Evolutionary conservation across 2,329 filamentous ascomycete species (phyloP), one percentile per base, ranked within the genome.

Genomic region (Fusarium sulawesiense): DNA sequence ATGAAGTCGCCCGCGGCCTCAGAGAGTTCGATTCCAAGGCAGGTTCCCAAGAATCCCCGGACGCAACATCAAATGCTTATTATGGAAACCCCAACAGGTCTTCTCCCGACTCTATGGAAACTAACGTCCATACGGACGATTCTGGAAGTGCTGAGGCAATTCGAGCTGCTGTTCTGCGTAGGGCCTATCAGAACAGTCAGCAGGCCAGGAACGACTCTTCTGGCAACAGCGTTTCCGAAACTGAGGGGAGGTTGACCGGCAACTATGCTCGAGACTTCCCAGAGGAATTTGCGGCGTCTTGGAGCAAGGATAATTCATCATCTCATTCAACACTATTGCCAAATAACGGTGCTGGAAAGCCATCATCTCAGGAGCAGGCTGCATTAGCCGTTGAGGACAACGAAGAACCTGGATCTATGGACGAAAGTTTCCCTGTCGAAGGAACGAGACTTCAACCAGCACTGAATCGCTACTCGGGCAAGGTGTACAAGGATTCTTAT

Each of bases 221-320:
- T 11, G 46, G 37, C 32, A 25, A 10, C 10, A 40, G 18, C n/a
- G 56, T 65, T 49, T 57, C 48, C 16, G 67, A 42, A 55, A 29
- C 42, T 21, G 51, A 64, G 20, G 44, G 60, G n/a, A 44, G 34
- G 12, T 60, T 87, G 50, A 85, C 83, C 11, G 85, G 85, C 6
- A 85, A 83, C 66, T 87, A 82, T 64, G 76, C 77, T 11, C 82
- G 81, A 32, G 86, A 87, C 72, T 87, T 87, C 61, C 84, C 85
- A 1, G 84, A 87, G 61, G 85, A 87, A 6, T 86, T 85, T 57
- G 70, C 80, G 1, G 73, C 75, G 7, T 80, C 80, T 2, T 86
- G 85, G 85, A 78, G 75, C 42, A 70, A 62, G 9, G 49, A 70
- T 11, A 73, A 77, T 18, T 77, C 76, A 6, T 12, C 64, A 6